phyloP scores from a whole-genome alignment of 768 basidiomycete genomes.

The Pisolithus tinctorius region DNA sequence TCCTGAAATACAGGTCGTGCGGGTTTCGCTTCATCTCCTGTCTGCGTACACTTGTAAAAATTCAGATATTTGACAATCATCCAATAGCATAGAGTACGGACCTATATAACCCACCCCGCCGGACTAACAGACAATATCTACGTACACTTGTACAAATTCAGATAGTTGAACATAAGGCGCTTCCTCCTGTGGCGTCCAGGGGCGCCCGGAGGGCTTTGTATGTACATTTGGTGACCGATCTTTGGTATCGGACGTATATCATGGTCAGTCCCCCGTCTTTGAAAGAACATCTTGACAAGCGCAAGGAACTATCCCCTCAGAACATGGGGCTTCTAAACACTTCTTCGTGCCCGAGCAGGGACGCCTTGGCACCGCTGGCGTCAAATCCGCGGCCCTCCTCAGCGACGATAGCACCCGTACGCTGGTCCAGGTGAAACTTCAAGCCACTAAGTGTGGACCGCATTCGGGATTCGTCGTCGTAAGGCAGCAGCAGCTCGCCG shows the following conservation, averaged over 20 bases:
- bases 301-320: slow-evolving; percentile 2
- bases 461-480: slow-evolving; percentile 42
- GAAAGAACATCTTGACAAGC: slow-evolving; percentile 2
- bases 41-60: too few relatives aligned
- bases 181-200: too few relatives aligned
- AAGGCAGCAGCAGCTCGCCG: slow-evolving; percentile 53
- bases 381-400: slow-evolving; percentile 33
- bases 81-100: too few relatives aligned
- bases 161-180: too few relatives aligned
- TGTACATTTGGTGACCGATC: neutral
- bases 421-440: slow-evolving; percentile 46
- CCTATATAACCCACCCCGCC: too few relatives aligned
- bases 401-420: slow-evolving; percentile 58
- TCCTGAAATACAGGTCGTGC: too few relatives aligned
- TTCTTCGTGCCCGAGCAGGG: slow-evolving; percentile 10
- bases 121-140: too few relatives aligned
- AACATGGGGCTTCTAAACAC: slow-evolving; percentile 1
- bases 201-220: too few relatives aligned
- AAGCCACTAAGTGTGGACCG: slow-evolving; percentile 44
- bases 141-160: too few relatives aligned
- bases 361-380: slow-evolving; percentile 7
- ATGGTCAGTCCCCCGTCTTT: neutral
- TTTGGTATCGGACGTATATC: neutral
- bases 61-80: too few relatives aligned
- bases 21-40: too few relatives aligned